Conservation (phyloP, 2,329 filamentous ascomycete genomes). For the Epichloe coenophiala region DNA sequence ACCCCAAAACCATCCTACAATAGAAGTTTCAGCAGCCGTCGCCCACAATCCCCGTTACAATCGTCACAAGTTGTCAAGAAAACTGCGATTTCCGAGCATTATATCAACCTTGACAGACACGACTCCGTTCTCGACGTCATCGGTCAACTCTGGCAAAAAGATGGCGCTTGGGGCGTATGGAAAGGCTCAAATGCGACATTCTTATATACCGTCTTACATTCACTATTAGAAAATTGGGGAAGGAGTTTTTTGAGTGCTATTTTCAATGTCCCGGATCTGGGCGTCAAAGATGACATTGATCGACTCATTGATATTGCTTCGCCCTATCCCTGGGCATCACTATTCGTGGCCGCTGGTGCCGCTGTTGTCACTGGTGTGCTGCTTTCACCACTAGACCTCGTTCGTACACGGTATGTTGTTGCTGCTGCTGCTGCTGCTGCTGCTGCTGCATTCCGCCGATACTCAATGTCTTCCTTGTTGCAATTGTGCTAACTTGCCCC, state of each 20-base stretch:
- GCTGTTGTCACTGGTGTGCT: constrained; percentile 63
- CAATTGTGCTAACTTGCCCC: constrained; percentile 9
- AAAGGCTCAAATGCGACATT: constrained; percentile 89
- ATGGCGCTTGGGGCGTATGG: constrained; percentile 87
- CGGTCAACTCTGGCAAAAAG: constrained; percentile 75
- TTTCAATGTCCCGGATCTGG: constrained; percentile 77
- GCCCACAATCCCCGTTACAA: constrained; percentile 15
- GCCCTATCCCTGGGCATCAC: constrained; percentile 67
- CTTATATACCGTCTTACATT: constrained; percentile 74
- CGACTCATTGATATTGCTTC: constrained; percentile 60
- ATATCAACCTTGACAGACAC: constrained; percentile 56
- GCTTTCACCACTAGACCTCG: constrained; percentile 76
- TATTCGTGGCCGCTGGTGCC: constrained; percentile 55
- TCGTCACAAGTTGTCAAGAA: constrained; percentile 13
- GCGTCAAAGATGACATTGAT: constrained; percentile 62
- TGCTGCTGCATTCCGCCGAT: too few species aligned
- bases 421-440: constrained; percentile 10
- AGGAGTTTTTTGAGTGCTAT: constrained; percentile 81
- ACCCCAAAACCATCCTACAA: constrained; percentile 35
- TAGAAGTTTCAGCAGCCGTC: constrained; percentile 21
- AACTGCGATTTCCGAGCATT: constrained; percentile 33
- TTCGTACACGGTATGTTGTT: constrained; percentile 50
- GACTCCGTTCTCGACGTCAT: constrained; percentile 81
- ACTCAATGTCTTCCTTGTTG: background rate
- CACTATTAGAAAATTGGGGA: constrained; percentile 83